Percentiles rank a stretch among this genome's conserved stretches.
Evolutionary conservation across 495 filamentous ascomycete genomes (phyloP).

Genomic region (Letharia columbiana): DNA sequence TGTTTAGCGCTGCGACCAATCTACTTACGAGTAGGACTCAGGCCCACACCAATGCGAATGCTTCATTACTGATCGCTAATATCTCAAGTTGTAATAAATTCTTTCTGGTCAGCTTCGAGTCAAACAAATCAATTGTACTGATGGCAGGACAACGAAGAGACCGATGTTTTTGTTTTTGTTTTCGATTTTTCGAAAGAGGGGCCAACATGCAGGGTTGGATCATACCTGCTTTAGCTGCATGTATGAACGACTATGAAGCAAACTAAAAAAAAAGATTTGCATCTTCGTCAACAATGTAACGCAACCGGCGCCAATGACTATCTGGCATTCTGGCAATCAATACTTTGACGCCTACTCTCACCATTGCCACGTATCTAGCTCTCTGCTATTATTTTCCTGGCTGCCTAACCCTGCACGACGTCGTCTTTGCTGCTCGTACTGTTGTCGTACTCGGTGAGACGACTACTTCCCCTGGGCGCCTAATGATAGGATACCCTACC

Average conservation of each 20-base stretch:
- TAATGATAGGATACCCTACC: not conserved
- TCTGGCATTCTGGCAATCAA: not conserved
- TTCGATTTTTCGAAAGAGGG: not conserved
- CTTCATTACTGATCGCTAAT: not conserved
- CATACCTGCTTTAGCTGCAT: slow-evolving; percentile 1
- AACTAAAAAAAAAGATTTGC: not conserved
- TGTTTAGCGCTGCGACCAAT: not conserved
- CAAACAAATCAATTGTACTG: too few relatives aligned
- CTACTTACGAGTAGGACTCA: not conserved
- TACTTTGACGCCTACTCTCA: not conserved
- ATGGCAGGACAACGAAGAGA: not conserved
- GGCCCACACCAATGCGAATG: not conserved
- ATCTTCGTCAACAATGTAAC: not conserved
- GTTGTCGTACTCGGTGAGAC: not conserved
- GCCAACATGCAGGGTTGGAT: not conserved
- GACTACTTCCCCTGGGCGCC: not conserved
- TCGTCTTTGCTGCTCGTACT: not conserved
- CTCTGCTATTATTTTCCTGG: not conserved
- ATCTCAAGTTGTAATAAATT: not conserved
- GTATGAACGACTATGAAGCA: not conserved
- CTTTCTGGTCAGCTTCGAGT: not conserved
- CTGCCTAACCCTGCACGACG: not conserved
- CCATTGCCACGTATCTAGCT: slow-evolving; percentile 12
- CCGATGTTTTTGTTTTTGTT: not conserved
- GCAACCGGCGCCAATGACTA: not conserved